Evolutionary conservation across 345 rosid genomes (phyloP).

Genomic region (Ailanthus altissimus): DNA sequence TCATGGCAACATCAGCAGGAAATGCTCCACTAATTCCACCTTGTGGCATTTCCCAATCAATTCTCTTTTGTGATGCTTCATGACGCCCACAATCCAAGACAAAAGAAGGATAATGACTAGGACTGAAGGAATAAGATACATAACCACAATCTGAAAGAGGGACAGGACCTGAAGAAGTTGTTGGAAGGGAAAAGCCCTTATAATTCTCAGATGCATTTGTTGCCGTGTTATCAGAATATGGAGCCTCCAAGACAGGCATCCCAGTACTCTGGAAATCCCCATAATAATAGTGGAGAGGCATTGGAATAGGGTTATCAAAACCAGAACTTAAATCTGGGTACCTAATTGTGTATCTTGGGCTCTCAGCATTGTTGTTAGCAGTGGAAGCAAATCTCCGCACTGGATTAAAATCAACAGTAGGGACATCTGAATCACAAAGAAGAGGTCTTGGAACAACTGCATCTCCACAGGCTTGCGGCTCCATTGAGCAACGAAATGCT

Average conservation of each 20-base stretch:
- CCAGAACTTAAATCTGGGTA: conserved; percentile 22
- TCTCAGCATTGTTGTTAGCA: conserved; percentile 16
- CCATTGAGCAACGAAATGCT: conserved; percentile 19
- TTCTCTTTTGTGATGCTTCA: conserved; percentile 22
- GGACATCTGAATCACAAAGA: conserved; percentile 31
- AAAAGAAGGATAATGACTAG: conserved; percentile 34
- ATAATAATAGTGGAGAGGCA: conserved; percentile 23
- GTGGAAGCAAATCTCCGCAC: conserved; percentile 9
- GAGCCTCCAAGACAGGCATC: conserved; percentile 6
- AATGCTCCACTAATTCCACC: conserved; percentile 25
- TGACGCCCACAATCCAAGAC: conserved; percentile 17
- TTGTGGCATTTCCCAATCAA: conserved; percentile 17
- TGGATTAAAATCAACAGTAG: conserved; percentile 6
- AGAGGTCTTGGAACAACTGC: conserved; percentile 25
- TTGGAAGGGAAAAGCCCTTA: conserved; percentile 21
- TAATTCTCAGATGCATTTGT: conserved; percentile 20
- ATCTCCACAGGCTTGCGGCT: conserved; percentile 24
- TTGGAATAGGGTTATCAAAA: conserved; percentile 17
- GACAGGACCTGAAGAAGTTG: conserved; percentile 26
- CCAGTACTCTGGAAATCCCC: conserved; percentile 24
- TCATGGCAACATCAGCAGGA: conserved; percentile 28
- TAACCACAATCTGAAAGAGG: conserved; percentile 15
- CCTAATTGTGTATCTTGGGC: conserved; percentile 15
- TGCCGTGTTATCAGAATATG: conserved; percentile 23
- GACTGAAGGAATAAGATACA: conserved; percentile 23